A percentile compares a stretch with the other conserved stretches of the same genome.
Evolutionary conservation across 1,139 yeast species (phyloP).

Genomic region (Blastobotrys capitulatus): DNA sequence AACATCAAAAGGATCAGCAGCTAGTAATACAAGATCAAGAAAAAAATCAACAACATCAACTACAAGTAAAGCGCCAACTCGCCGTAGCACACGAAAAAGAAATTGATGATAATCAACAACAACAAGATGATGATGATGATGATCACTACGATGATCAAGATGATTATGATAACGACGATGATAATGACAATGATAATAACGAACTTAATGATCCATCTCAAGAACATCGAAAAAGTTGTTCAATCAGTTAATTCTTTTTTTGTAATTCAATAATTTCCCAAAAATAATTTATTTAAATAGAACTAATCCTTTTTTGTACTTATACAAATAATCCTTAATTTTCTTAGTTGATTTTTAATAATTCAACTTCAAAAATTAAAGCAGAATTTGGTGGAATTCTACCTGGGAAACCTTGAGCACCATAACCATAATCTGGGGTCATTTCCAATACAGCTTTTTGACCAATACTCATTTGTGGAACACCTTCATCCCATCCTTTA

Average conservation of each 20-base stretch:
- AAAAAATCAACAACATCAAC: constrained; percentile 3
- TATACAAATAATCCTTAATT: too few species aligned
- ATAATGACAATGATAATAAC: neutral
- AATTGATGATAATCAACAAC: constrained; percentile 1
- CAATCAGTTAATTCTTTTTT: neutral
- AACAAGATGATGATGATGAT: neutral
- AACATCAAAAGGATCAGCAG: too few species aligned
- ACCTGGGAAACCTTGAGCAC: constrained; percentile 92
- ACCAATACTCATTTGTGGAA: constrained; percentile 86
- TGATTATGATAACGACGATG: neutral
- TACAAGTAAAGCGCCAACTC: constrained; percentile 9
- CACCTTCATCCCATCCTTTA: constrained; percentile 93
- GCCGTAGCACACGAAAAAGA: constrained; percentile 23
- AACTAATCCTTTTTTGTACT: too few species aligned
- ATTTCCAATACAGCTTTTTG: constrained; percentile 88
- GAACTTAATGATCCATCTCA: neutral
- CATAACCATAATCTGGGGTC: constrained; percentile 92
- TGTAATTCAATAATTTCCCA: too few species aligned
- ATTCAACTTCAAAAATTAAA: constrained; percentile 86
- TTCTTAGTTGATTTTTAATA: constrained; percentile 50
- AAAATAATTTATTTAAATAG: neutral
- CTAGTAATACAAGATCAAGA: neutral
- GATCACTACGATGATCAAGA: neutral
- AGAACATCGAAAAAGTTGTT: neutral
- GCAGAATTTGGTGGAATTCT: constrained; percentile 95